Evolutionary conservation across 106 monocot species (phyloP).

Genomic region (Apostasia ramifera): DNA sequence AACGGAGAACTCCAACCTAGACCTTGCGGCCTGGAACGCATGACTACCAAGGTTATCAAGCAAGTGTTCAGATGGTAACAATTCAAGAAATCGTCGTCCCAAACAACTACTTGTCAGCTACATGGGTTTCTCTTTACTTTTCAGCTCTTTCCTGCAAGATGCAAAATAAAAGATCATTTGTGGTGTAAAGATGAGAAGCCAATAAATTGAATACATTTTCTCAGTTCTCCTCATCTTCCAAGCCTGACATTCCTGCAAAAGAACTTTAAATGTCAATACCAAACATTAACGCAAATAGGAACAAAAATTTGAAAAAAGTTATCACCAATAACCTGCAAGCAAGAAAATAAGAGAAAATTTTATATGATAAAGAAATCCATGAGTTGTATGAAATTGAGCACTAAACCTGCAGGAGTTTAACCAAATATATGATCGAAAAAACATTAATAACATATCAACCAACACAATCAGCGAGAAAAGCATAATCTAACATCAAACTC

Average conservation of each 20-base stretch:
- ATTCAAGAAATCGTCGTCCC: no score
- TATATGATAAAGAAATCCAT: neutral
- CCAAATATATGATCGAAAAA: neutral
- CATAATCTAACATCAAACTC: neutral
- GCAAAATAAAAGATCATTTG: neutral
- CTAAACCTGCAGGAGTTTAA: neutral
- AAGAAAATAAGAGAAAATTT: neutral
- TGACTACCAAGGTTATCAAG: no score
- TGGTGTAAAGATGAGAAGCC: neutral
- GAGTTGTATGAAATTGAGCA: neutral
- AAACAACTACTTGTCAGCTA: no score
- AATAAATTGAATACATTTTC: neutral
- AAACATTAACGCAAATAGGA: neutral
- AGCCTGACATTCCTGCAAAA: conserved; percentile 10
- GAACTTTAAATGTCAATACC: neutral
- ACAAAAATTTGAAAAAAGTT: conserved; percentile 1
- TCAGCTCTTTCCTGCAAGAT: conserved; percentile 2
- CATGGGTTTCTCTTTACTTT: no score
- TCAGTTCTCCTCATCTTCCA: conserved; percentile 6
- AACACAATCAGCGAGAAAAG: neutral
- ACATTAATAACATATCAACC: neutral
- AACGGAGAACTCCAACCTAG: no score
- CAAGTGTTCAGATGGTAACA: no score
- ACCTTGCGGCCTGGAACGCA: no score
- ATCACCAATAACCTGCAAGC: neutral